These are phyloP conservation scores for Nitzschia palea DNA, from an alignment of 108 stramenopile species.

Conservation along the genomic window DNA sequence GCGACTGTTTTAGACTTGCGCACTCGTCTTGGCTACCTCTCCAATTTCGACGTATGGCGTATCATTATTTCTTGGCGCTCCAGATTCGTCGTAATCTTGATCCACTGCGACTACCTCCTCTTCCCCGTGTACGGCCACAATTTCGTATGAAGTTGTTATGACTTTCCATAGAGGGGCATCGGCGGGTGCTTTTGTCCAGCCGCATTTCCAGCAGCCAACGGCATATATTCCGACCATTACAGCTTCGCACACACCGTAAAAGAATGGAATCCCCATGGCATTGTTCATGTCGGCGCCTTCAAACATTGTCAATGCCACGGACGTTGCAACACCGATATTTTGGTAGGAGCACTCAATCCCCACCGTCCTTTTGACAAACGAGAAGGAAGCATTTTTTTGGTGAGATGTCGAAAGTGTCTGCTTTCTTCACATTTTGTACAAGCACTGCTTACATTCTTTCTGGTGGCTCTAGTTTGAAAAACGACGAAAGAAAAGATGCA, in stretches of 20 bases:
- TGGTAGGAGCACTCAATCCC: conserved; percentile 87
- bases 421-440: not conserved
- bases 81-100: not conserved
- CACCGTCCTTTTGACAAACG: conserved; percentile 42
- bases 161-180: conserved; percentile 64
- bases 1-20: too few relatives aligned
- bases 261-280: conserved; percentile 82
- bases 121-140: conserved; percentile 9
- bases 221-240: conserved; percentile 70
- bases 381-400: too few relatives aligned
- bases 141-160: conserved; percentile 64
- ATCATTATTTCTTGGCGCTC: not conserved
- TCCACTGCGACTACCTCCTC: conserved; percentile 1
- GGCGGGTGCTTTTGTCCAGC: conserved; percentile 79
- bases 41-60: too few relatives aligned
- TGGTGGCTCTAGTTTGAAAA: conserved; percentile 51
- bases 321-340: conserved; percentile 86
- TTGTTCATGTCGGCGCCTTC: conserved; percentile 52
- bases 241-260: conserved; percentile 72
- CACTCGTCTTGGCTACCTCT: too few relatives aligned
- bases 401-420: not conserved
- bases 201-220: conserved; percentile 68
- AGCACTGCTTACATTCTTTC: conserved; percentile 56
- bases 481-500: conserved; percentile 49
- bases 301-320: conserved; percentile 77